Conservation (phyloP, 441 rosid genomes). For the Eutrema salsugineum region DNA sequence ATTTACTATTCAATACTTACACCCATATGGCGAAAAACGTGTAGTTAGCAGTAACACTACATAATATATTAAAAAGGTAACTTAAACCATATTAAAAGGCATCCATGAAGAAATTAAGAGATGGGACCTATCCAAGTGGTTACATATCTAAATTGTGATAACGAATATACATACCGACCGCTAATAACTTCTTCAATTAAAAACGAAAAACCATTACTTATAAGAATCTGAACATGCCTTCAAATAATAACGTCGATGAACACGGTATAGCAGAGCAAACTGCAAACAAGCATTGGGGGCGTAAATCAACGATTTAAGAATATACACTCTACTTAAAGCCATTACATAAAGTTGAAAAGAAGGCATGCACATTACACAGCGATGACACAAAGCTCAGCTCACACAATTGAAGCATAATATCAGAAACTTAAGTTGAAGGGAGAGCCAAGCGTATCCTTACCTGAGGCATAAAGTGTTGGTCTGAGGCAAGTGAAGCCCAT, state of each 20-base stretch:
- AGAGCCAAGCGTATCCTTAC: slow-evolving; percentile 6
- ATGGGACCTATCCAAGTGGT: neutral
- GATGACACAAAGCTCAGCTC: neutral
- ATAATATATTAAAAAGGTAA: neutral
- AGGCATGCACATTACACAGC: neutral
- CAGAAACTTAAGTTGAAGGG: neutral
- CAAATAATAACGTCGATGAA: neutral
- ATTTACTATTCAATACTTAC: neutral
- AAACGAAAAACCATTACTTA: neutral
- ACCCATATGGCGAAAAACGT: neutral
- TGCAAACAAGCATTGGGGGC: neutral
- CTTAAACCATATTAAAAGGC: neutral
- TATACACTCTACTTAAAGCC: neutral
- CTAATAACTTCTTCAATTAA: neutral
- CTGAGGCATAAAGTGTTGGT: slow-evolving; percentile 7
- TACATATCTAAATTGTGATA: neutral
- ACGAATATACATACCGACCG: neutral
- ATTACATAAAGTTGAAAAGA: neutral
- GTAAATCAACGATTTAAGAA: neutral
- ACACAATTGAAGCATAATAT: neutral
- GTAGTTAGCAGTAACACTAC: neutral
- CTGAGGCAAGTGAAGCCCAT: neutral
- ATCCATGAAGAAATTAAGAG: neutral
- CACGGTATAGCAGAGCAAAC: neutral
- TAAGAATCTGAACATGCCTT: neutral